Base-by-base conservation (phyloP, 192 early-diverging fungal genomes). In the Backusella tarrabulga region DNA sequence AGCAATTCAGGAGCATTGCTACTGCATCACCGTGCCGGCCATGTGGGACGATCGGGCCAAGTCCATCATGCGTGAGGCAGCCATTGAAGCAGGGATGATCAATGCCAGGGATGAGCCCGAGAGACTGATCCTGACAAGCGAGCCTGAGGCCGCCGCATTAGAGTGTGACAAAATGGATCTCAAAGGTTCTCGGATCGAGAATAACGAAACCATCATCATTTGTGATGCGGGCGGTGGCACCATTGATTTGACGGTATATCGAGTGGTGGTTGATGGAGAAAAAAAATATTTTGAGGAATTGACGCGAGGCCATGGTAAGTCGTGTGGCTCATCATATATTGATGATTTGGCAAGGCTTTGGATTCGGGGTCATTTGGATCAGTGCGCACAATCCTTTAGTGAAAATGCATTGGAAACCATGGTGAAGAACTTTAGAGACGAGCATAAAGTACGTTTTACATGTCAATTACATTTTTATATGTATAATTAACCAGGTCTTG, bases 191-290 rank as follows among this genome's bases (percentile, higher is more conserved):
- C 81, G 38, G 26, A 35, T 36, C 32, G 42, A 50, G 81, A 77
- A 21, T 75, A 84, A 68, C 82, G 84, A 87, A 72, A 77, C 79
- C 36, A 82, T 87, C 72, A 87, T 85, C 79, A 84, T 87, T 52
- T 85, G 83, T 40, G 86, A 87, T 73, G 83, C 84, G 21, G 86
- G 86, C 77, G 86, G 86, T 67, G 86, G 86, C 44, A 87, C 86
- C 2, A 82, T 87, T 36, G 86, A 87, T 80, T 71, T 87, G 50
- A 87, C 84, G 34, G 85, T 87, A 67, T 87, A 85, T 76, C 77
- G 84, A 72, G 79, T 87, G 12, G 0, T 6, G 14, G 46, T 42
- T 41, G 79, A 35, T 67, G 76, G 35, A 68, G 75, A 11, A 67
- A 73, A 42, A 54, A 75, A 68, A 71, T 74, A 38, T 73, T 88